Evolutionary conservation across 2,329 filamentous ascomycete genomes (phyloP), one percentile per base, ranked within the genome.

Genomic region (Tolypocladium endophyticum): DNA sequence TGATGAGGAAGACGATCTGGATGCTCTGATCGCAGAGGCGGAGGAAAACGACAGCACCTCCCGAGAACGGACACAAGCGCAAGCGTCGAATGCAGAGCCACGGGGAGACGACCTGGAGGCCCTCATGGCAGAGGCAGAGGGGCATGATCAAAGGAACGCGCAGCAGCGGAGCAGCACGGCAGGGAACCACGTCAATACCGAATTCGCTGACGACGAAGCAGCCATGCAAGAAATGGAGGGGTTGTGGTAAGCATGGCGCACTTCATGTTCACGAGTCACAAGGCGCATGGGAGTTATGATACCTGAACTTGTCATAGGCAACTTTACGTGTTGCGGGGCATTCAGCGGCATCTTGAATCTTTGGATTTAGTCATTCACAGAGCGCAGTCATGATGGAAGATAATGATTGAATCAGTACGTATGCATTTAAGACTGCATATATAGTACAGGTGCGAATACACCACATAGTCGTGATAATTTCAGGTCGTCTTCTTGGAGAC

Each of bases 201-300:
- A 76, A 30, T 85, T 82, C 69, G 81, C 78, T 1, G 85, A 86
- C 58, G 86, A 88, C 18, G 84, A 88, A 71, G 87, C 85, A 61
- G 86, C 81, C 0, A 86, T 91, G 84, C 83, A 81, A 43, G 84
- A 84, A 63, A 82, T 85, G 80, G 81, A 81, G 47, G 81, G 77
- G 0, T 62, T 82, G 30, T 84, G 79, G 79, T 81, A n/a, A 55
- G 38, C 55, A 0, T 55, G n/a, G n/a, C 16, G 14, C 38, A 47
- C 5, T 9, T 2, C n/a, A n/a, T 14, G 36, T 28, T 52, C 18
- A 20, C 16, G 4, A 11, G 6, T 20, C 11, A 53, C 18, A 7
- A n/a, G 18, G 50, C 28, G 28, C 8, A 33, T 18, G 20, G 28
- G 28, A 53, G 28, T 35, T n/a, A 3, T 2, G 50, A 20, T 33